Percentiles rank a stretch among this genome's conserved stretches.
Conservation (phyloP, 176 grass and related monocot genomes). For the Juncus inflexus region DNA sequence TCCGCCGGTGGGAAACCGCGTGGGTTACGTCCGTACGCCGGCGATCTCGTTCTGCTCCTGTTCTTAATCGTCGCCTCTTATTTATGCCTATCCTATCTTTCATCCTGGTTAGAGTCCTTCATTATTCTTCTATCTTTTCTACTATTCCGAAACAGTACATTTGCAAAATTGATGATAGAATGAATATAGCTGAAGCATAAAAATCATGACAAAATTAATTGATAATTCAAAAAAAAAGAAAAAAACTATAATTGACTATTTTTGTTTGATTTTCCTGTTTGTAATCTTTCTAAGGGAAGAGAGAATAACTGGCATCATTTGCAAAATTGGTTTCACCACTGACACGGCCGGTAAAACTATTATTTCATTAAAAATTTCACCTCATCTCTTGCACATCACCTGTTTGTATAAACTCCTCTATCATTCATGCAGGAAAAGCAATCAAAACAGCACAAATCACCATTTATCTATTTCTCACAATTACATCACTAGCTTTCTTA, state of each 20-base stretch:
- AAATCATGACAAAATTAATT: slow-evolving; percentile 3
- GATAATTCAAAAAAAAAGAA: background rate
- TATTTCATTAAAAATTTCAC: slow-evolving; percentile 3
- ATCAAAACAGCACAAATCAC: slow-evolving; percentile 50
- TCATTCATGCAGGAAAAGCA: slow-evolving; percentile 40
- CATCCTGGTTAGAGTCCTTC: slow-evolving; percentile 40
- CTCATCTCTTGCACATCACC: slow-evolving; percentile 2
- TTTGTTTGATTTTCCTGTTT: slow-evolving; percentile 1
- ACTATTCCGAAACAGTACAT: background rate
- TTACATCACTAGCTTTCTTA: slow-evolving; percentile 49
- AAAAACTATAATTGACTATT: no score
- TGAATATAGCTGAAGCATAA: background rate
- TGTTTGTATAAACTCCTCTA: slow-evolving; percentile 27
- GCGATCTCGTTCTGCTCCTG: slow-evolving; percentile 50
- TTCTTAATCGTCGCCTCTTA: slow-evolving; percentile 33
- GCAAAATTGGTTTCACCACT: slow-evolving; percentile 29
- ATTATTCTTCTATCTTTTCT: background rate
- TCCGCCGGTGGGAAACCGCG: slow-evolving; percentile 51
- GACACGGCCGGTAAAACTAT: slow-evolving; percentile 43
- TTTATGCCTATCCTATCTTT: slow-evolving; percentile 39
- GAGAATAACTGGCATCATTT: slow-evolving; percentile 34
- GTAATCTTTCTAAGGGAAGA: slow-evolving; percentile 46
- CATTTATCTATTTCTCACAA: slow-evolving; percentile 40
- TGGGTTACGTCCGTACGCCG: slow-evolving; percentile 51
- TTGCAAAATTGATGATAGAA: slow-evolving; percentile 2